phyloP scores from a whole-genome alignment of 2,329 filamentous ascomycete species.

The Gaeumannomyces tritici region DNA sequence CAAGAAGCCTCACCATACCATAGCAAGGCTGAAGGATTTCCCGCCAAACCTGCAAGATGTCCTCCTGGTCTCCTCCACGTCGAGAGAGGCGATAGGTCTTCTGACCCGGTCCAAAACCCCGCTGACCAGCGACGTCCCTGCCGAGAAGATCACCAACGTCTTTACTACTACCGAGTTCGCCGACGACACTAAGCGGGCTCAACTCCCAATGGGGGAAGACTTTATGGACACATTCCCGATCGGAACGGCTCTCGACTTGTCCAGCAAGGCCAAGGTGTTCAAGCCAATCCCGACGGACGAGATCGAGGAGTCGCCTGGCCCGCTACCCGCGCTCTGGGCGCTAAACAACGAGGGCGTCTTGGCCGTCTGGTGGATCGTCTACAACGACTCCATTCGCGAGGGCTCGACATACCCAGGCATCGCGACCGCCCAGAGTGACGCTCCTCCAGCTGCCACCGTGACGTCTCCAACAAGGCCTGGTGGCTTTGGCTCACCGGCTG shows the following conservation, averaged over 20 bases:
- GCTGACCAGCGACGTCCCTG: conserved; percentile 49
- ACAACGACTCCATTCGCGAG: conserved; percentile 72
- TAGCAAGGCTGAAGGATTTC: conserved; percentile 70
- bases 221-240: conserved; percentile 67
- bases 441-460: conserved; percentile 23
- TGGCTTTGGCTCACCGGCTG: conserved; percentile 15
- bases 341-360: conserved; percentile 85
- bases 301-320: conserved; percentile 67
- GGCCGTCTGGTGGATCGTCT: conserved; percentile 84
- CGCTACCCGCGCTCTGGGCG: conserved; percentile 74
- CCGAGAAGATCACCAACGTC: conserved; percentile 50
- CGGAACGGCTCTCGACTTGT: conserved; percentile 76
- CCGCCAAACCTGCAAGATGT: conserved; percentile 72
- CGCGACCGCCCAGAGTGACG: conserved; percentile 30
- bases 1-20: conserved; percentile 63
- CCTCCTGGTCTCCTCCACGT: conserved; percentile 73
- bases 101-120: conserved; percentile 64
- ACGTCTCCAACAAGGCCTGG: conserved; percentile 13
- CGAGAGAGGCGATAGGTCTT: conserved; percentile 68
- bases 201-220: conserved; percentile 60
- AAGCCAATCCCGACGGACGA: conserved; percentile 69
- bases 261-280: conserved; percentile 65
- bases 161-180: conserved; percentile 66
- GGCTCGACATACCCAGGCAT: conserved; percentile 67
- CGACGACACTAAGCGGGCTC: conserved; percentile 66